Evolutionary conservation across 1,139 yeast genomes (phyloP).

Genomic region (Scheffersomyces parashehatae): DNA sequence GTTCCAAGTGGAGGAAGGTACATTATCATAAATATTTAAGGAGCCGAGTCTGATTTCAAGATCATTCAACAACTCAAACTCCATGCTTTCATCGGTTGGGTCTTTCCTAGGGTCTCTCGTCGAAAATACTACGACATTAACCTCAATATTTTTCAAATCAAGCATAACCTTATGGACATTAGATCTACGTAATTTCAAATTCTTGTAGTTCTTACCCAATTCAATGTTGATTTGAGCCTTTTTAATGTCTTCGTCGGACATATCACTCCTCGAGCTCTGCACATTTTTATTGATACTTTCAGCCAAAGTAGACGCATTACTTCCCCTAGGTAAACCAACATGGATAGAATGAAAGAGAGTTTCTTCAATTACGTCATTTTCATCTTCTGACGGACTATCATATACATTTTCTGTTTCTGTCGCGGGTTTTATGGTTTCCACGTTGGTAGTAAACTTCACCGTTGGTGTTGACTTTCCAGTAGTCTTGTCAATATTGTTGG

Average conservation of each 20-base stretch:
- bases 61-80: slow-evolving; percentile 50
- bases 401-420: slow-evolving; percentile 11
- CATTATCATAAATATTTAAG: slow-evolving; percentile 69
- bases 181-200: slow-evolving; percentile 66
- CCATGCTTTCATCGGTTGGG: slow-evolving; percentile 20
- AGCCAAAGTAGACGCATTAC: slow-evolving; percentile 49
- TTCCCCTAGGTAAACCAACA: slow-evolving; percentile 57
- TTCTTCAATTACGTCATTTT: slow-evolving; percentile 50
- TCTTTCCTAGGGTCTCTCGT: slow-evolving; percentile 49
- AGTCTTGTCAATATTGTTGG: background rate
- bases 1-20: slow-evolving; percentile 90
- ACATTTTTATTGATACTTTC: slow-evolving; percentile 52
- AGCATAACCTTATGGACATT: slow-evolving; percentile 59
- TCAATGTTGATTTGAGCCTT: slow-evolving; percentile 20
- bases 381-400: slow-evolving; percentile 21
- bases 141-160: slow-evolving; percentile 54
- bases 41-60: slow-evolving; percentile 49
- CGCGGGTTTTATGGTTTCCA: background rate
- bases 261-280: slow-evolving; percentile 26
- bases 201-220: slow-evolving; percentile 32
- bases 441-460: slow-evolving; percentile 4
- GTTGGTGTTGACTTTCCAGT: slow-evolving; percentile 1
- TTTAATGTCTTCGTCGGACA: slow-evolving; percentile 8
- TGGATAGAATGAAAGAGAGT: slow-evolving; percentile 74
- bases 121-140: slow-evolving; percentile 46